Evolutionary conservation across 768 basidiomycete genomes (phyloP).

Genomic region (Auricularia auricula-judae): DNA sequence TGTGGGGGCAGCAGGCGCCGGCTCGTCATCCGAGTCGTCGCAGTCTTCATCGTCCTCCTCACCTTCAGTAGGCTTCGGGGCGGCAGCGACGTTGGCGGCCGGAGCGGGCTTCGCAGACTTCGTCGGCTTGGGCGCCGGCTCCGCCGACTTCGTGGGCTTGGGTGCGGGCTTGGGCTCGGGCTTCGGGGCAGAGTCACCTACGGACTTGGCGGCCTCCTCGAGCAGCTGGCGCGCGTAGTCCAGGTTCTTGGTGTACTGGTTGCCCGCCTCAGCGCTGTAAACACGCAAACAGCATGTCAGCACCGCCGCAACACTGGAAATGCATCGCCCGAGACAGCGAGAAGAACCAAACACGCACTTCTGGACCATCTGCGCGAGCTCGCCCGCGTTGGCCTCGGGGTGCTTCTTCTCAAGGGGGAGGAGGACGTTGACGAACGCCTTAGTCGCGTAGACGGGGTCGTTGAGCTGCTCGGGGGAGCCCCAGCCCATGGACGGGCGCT

Average conservation of each 20-base stretch:
- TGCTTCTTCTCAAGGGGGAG: neutral
- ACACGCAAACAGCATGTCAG: neutral
- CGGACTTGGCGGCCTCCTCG: neutral
- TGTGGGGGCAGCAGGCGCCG: neutral
- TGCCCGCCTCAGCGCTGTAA: neutral
- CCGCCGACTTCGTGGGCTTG: neutral
- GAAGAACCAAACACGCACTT: neutral
- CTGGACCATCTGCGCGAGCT: neutral
- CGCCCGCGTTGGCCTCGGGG: neutral
- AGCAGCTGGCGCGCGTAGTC: neutral
- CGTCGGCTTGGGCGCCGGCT: neutral
- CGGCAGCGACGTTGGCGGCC: too few relatives aligned
- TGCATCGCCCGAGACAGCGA: neutral
- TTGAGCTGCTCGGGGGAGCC: neutral
- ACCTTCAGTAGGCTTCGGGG: neutral
- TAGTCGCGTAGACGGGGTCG: neutral
- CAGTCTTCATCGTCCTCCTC: slow-evolving; percentile 16
- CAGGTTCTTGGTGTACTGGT: slow-evolving; percentile 1
- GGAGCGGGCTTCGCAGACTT: neutral
- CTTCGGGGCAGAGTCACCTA: neutral
- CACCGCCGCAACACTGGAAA: neutral
- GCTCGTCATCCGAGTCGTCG: slow-evolving; percentile 12
- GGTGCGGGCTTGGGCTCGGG: neutral
- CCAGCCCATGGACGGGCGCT: slow-evolving; percentile 1
- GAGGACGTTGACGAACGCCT: neutral